phyloP scores from a whole-genome alignment of 148 eudicot species.

The Chenopodium berlandieri region DNA sequence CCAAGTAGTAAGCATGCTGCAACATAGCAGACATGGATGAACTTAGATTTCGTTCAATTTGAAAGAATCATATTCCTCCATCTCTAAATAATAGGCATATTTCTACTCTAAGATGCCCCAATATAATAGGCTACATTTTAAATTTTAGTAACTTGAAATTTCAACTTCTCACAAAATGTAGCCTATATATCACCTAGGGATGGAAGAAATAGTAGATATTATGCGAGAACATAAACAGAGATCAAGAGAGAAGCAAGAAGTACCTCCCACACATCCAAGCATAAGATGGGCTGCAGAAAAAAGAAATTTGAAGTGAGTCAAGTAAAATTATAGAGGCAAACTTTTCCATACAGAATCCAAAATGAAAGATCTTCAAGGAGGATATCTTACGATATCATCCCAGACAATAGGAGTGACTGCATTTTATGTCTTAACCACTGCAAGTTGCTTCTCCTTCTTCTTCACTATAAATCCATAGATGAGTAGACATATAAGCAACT shows the following conservation, averaged over 20 bases:
- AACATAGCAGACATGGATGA: conserved; percentile 24
- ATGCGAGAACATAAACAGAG: neutral
- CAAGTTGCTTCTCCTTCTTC: conserved; percentile 69
- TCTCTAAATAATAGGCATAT: neutral
- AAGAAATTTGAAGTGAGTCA: neutral
- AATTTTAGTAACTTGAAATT: too few species aligned
- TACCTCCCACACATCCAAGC: conserved; percentile 98
- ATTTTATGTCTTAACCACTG: conserved; percentile 72
- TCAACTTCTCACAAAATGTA: neutral
- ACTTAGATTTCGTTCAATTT: neutral
- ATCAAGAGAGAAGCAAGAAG: conserved; percentile 21
- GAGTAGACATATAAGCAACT: neutral
- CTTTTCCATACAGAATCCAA: neutral
- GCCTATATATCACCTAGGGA: too few species aligned
- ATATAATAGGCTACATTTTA: neutral
- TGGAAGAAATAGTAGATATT: neutral
- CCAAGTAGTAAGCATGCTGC: conserved; percentile 99
- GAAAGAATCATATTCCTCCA: neutral
- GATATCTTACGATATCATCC: conserved; percentile 75
- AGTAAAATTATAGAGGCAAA: neutral
- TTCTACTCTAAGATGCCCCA: too few species aligned
- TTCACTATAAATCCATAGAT: conserved; percentile 48
- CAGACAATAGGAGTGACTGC: conserved; percentile 75
- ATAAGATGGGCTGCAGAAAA: conserved; percentile 71
- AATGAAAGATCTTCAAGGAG: neutral